A percentile compares a stretch with the other conserved stretches of the same genome.
phyloP scores from a whole-genome alignment of 148 eudicot species.

The Euryodendron excelsum region DNA sequence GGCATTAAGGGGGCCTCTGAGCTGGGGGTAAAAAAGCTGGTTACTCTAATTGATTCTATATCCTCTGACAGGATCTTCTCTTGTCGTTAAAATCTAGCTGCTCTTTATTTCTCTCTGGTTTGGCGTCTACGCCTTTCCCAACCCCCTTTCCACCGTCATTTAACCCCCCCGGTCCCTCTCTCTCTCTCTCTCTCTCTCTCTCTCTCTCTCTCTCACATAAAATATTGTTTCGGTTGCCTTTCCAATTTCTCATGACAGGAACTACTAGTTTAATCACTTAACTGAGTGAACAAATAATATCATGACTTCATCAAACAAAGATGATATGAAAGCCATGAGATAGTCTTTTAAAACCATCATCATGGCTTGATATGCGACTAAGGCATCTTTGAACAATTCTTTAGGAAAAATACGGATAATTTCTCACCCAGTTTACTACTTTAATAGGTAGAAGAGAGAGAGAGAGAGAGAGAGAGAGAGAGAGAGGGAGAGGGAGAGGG shows the following conservation, averaged over 20 bases:
- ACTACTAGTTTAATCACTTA: neutral
- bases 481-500: too few relatives aligned
- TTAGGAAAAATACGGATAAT: too few relatives aligned
- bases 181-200: too few relatives aligned
- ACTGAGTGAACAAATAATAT: too few relatives aligned
- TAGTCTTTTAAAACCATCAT: neutral
- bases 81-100: conserved; percentile 21
- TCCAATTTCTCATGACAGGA: neutral
- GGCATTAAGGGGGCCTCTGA: too few relatives aligned
- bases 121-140: conserved; percentile 7
- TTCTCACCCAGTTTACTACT: too few relatives aligned
- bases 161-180: neutral
- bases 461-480: too few relatives aligned
- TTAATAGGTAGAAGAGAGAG: too few relatives aligned
- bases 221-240: neutral
- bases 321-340: neutral
- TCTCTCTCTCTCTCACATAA: too few relatives aligned
- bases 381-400: too few relatives aligned
- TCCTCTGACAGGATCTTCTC: conserved; percentile 25
- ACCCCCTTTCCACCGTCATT: conserved; percentile 6
- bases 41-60: neutral
- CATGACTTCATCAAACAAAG: conserved; percentile 8
- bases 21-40: too few relatives aligned
- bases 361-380: neutral
- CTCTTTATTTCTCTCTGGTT: conserved; percentile 10